Evolutionary conservation across 345 rosid species (phyloP).

Genomic region (Arabis alpina): DNA sequence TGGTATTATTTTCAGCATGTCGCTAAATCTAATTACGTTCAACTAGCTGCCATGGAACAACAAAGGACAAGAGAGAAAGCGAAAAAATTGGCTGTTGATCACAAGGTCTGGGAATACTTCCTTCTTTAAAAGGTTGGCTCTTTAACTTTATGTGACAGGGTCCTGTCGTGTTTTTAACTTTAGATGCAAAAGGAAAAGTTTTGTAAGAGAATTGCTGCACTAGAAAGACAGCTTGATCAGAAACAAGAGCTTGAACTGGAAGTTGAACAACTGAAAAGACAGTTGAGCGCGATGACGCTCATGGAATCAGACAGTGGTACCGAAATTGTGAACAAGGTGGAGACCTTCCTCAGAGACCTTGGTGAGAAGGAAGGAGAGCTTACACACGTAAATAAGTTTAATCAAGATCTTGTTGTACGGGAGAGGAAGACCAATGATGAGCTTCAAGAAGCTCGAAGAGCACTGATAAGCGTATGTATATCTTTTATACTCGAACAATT

Average conservation of each 20-base stretch:
- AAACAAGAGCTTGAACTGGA: constrained; percentile 87
- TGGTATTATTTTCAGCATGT: constrained; percentile 57
- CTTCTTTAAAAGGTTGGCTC: constrained; percentile 28
- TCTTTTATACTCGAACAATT: background rate
- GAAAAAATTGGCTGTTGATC: constrained; percentile 82
- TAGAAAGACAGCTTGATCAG: constrained; percentile 79
- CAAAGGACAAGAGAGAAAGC: constrained; percentile 76
- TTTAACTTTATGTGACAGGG: constrained; percentile 32
- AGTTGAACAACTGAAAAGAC: constrained; percentile 69
- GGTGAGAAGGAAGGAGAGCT: constrained; percentile 88
- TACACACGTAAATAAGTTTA: constrained; percentile 65
- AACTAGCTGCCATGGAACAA: constrained; percentile 81
- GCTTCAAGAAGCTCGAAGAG: constrained; percentile 92
- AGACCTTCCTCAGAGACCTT: constrained; percentile 59
- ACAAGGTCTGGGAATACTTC: constrained; percentile 61
- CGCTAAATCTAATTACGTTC: constrained; percentile 56
- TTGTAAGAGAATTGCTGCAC: constrained; percentile 62
- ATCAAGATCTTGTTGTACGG: constrained; percentile 78
- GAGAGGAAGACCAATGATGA: constrained; percentile 90
- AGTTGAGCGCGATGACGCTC: constrained; percentile 70
- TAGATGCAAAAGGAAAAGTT: constrained; percentile 82
- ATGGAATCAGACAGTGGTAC: constrained; percentile 70
- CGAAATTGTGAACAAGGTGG: constrained; percentile 69
- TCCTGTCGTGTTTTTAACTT: constrained; percentile 34
- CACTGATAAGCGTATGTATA: constrained; percentile 68